Evolutionary conservation across 75 land plant genomes (phyloP), one percentile per base, ranked within the genome.

Genomic region (Sequoiadendron giganteum): DNA sequence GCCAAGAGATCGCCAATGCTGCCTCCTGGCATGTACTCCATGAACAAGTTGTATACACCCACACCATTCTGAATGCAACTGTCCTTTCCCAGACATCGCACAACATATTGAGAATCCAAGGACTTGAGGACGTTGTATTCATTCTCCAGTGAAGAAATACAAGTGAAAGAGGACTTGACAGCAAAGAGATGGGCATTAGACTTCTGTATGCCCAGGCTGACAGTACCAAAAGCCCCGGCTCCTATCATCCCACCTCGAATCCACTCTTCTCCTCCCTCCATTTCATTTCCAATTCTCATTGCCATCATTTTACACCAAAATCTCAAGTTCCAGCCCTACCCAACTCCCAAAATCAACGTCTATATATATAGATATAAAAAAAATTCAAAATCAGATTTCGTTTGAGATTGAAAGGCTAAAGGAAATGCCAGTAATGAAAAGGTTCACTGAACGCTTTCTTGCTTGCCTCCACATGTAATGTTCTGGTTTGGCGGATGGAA

Each of bases 1-100:
- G 30, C 6, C 48, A 88, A 0, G 6, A 86, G 48, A 61, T 82
- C 88, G 1, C 38, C 76, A 3, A 91, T 49, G 84, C 89, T 91
- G 72, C 97, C 97, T 5, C 95, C 95, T 49, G 94, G 85, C 88
- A 96, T 19, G 86, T 92, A 93, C 92, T 96, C 97, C 91, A 95
- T 39, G 85, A 88, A 93, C 40, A 96, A 70, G 73, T 96, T 96
- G 68, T 25, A 85, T 5, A 36, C 1, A 8, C 16, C 85, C n/a
- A 3, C 72, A 15, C 82, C 36, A 9, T 78, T 48, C 84, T 84
- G 90, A 3, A n/a, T 43, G 39, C 91, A 85, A 11, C 49, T 48
- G 38, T 95, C 97, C 56, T 90, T 89, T n/a, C 94, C 97, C 15
- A 92, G 86, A 85, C 89, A 94, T 2, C 32, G 21, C 4, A 95